Evolutionary conservation across 108 stramenopile species (phyloP), one percentile per base, ranked within the genome.

Genomic region (Schizochytrium sp.): DNA sequence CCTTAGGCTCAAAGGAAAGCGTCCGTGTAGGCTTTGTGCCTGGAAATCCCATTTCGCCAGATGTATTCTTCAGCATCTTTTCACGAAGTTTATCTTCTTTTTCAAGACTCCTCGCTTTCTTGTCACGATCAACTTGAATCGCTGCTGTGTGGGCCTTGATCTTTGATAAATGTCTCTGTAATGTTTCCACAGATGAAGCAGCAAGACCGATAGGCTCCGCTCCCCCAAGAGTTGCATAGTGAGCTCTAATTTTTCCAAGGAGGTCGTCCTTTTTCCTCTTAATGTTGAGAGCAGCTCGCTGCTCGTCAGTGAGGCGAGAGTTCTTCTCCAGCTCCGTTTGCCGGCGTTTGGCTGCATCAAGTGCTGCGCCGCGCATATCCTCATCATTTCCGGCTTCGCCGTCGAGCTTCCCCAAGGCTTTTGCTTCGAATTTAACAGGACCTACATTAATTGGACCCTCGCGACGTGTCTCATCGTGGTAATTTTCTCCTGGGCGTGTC

Each of bases 201-300:
- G 76, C 76, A n/a, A 83, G 19, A 5, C 76, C 76, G 28, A 83
- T 55, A n/a, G 76, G 76, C 47, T 49, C 76, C 10, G 47, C 76
- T 5, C 47, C 53, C 50, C 76, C 76, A 5, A 83, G 28, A 38
- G 76, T 19, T 42, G 76, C 76, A 40, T 83, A 83, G 76, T 83
- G 76, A 7, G 76, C 76, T 10, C 50, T n/a, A 0, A 83, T 83
- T 40, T 83, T 83, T 5, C 76, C 76, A 10, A 83, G 28, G 10
- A 83, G 76, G 50, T 83, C 76, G 40, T 83, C 76, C 76, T 83
- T 83, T 28, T 83, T 83, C 8, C 76, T 10, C 76, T 83, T 83
- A 0, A 83, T n/a, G 50, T 83, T 83, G 76, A 83, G 76, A 2
- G 47, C 76, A 10, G 47, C 76, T 42, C 76, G 76, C 3, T 83